phyloP scores from a whole-genome alignment of 1,284 basidiomycete genomes.

The Austroboletus sp. region DNA sequence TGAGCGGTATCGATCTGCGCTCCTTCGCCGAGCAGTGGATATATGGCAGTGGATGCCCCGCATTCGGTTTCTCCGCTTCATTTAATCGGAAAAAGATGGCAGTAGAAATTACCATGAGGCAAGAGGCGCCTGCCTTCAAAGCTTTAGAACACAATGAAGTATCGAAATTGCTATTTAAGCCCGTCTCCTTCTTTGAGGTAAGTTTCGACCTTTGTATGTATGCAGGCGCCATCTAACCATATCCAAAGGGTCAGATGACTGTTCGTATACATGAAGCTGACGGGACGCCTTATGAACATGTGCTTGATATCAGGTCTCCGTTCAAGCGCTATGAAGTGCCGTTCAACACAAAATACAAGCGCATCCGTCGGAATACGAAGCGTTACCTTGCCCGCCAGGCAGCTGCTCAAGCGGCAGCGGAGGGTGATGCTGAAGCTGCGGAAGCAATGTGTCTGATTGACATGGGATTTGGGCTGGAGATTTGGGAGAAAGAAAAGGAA shows the following conservation, averaged over 20 bases:
- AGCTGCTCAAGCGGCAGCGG: conserved; percentile 87
- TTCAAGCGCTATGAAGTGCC: conserved; percentile 94
- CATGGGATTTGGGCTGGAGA: conserved; percentile 89
- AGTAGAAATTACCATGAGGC: conserved; percentile 90
- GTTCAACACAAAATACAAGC: conserved; percentile 99
- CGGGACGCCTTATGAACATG: conserved; percentile 97
- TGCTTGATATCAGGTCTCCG: conserved; percentile 81
- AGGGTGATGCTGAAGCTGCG: conserved; percentile 82
- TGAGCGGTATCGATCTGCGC: conserved; percentile 84
- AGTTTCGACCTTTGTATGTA: conserved; percentile 6
- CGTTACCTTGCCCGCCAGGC: conserved; percentile 91
- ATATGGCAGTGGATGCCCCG: conserved; percentile 92
- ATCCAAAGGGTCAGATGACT: conserved; percentile 83
- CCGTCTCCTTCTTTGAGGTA: conserved; percentile 83
- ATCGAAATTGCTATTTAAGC: conserved; percentile 65
- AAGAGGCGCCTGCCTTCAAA: conserved; percentile 74
- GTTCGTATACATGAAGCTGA: conserved; percentile 98
- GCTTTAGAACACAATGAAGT: conserved; percentile 64
- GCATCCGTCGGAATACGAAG: conserved; percentile 89
- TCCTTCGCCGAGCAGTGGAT: conserved; percentile 98
- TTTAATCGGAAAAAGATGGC: conserved; percentile 98
- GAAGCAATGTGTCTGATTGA: conserved; percentile 93
- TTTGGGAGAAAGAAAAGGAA: conserved; percentile 94
- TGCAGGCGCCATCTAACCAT: conserved; percentile 7
- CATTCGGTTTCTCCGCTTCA: conserved; percentile 81